Base-by-base conservation (phyloP, 306 rosid genomes). In the Lathyrus tuberosus region DNA sequence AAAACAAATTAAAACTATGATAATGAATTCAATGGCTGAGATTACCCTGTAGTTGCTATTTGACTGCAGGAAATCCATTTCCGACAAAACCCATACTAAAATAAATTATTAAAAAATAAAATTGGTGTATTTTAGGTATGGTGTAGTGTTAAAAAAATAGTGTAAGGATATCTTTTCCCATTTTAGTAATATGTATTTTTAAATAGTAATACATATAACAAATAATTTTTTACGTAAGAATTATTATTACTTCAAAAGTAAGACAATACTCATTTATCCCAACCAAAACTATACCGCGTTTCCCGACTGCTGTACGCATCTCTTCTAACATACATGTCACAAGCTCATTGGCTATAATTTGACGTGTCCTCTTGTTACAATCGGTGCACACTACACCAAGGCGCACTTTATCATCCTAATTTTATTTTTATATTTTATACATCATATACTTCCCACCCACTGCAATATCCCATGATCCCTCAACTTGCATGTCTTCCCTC, bases 361-460 rank as follows among this genome's bases (percentile, higher is more conserved):
- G 42, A 87, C 84, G 86, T 84, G 89, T 76, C 53, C 13, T 38
- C 3, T 64, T 4, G 0, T 1, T 2, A 43, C 57, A 16, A 49
- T 5, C 2, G 13, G 78, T 65, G 81, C 30, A 72, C 68, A 78
- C 33, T 10, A 2, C 2, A 22, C n/a, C 31, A 0, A 0, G 0
- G 88, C 6, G 80, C 17, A 53, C 59, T 28, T 73, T 86, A 79
- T 80, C 57, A 2, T 2, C 0, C 3, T 0, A 5, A 1, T 5
- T 11, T 16, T 10, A 11, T n/a, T 61, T 59, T 28, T 5, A 52
- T 57, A 37, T 30, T 11, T 65, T 44, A 11, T 53, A 14, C 1
- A 3, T 17, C 2, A 35, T 35, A 35, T 9, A 18, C 70, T 76
- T 67, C 85, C 80, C 68, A 16, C 81, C 41, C 38, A 38, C 24